phyloP scores from a whole-genome alignment of 352 stramenopile species.

The Pythium brassicae region DNA sequence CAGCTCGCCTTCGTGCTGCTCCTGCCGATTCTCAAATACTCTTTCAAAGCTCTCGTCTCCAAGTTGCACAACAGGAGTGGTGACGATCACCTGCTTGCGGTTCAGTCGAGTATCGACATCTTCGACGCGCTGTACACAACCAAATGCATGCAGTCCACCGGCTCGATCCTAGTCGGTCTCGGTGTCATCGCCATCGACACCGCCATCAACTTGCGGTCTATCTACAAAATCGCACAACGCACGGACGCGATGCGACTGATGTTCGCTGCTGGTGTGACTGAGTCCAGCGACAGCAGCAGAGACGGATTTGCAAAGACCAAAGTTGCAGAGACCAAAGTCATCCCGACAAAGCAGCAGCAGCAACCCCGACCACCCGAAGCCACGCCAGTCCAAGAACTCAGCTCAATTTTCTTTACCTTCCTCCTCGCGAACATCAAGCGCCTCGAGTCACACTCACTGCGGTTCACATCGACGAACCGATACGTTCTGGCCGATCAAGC shows the following conservation, averaged over 20 bases:
- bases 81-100: not conserved
- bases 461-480: not conserved
- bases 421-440: not conserved
- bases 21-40: constrained; percentile 1
- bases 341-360: too few species aligned
- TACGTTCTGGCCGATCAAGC: not conserved
- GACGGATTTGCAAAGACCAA: not conserved
- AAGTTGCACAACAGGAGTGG: not conserved
- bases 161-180: not conserved
- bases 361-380: too few species aligned
- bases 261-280: not conserved
- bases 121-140: constrained; percentile 27
- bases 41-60: not conserved
- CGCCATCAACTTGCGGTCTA: not conserved
- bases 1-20: constrained; percentile 8
- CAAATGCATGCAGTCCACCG: constrained; percentile 11
- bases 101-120: constrained; percentile 16
- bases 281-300: not conserved
- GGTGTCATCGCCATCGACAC: constrained; percentile 1
- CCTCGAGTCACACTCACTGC: not conserved
- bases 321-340: too few species aligned
- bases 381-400: too few species aligned
- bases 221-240: not conserved
- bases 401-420: not conserved
- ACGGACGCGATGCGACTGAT: not conserved